Percentiles rank a stretch among this genome's conserved stretches.
Evolutionary conservation across 257 asterid genomes (phyloP).

Genomic region (Gentiana straminea): DNA sequence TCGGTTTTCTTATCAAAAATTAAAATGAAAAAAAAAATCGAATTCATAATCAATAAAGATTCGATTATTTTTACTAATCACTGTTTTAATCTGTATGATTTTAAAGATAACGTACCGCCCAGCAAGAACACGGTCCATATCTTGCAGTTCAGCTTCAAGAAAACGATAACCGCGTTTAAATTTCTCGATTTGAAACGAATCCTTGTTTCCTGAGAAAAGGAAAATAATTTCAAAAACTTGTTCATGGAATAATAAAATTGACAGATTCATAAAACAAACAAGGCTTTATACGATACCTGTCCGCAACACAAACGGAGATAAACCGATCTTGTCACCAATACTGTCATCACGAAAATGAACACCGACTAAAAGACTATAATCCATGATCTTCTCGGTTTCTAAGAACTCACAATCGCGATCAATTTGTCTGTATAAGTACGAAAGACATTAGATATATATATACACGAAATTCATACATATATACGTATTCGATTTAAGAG

Average conservation of each 20-base stretch:
- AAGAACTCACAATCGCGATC: constrained; percentile 80
- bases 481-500: neutral
- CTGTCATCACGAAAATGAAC: constrained; percentile 83
- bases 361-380: constrained; percentile 91
- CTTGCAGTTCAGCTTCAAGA: constrained; percentile 95
- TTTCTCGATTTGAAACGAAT: constrained; percentile 72
- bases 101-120: constrained; percentile 47
- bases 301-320: constrained; percentile 74
- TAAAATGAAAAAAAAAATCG: no score
- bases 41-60: no score
- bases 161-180: constrained; percentile 92
- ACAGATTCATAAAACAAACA: neutral
- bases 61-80: no score
- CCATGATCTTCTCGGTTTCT: constrained; percentile 86
- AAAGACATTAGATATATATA: neutral
- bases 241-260: neutral
- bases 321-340: constrained; percentile 81
- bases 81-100: no score
- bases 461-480: neutral
- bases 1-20: constrained; percentile 51
- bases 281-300: constrained; percentile 35
- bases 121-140: constrained; percentile 70
- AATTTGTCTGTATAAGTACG: constrained; percentile 52
- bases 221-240: constrained; percentile 11
- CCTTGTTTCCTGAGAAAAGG: constrained; percentile 49